Base-by-base conservation (phyloP, 305 asterid genomes). In the Fraxinus nigra region DNA sequence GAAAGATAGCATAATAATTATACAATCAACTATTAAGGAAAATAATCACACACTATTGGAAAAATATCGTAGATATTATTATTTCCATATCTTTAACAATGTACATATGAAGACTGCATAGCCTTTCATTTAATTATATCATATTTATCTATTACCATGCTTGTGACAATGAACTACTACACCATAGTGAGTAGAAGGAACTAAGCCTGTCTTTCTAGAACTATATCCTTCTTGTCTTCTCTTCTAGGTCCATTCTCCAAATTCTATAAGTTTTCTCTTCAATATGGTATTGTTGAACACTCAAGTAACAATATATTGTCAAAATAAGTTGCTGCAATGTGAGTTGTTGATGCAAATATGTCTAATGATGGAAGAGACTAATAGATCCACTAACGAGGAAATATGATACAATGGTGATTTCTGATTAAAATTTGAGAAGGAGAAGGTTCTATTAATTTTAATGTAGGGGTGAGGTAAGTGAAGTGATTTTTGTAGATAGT, bases 201-300 rank as follows among this genome's bases (percentile, higher is more conserved):
- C 9, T 24, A 33, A 35, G 63, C 83, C 85, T 34, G 43, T 32
- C 65, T 65, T 59, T 72, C 20, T 65, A 35, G 51, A 72, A 43
- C 43, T 70, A 11, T 48, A 40, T 69, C 72, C 34, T 77, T 77
- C 72, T 35, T 56, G 54, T 70, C 63, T 51, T 76, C 30, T 78
- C 76, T 61, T 83, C 61, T 70, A 48, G 80, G 77, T 54, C 77
- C 76, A 72, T 65, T 37, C 76, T 48, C 82, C 82, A 73, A 46
- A 40, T 80, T 13, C 37, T 78, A 51, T 24, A 1, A 75, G 67
- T 35, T 78, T 74, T 38, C 77, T 32, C 75, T 32, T 70, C 76
- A 28, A 10, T 48, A 10, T 77, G 72, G 28, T 77, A 28, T 51
- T 56, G 72, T 61, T 77, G 33, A 77, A n/a, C 30, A 51, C 22